Percentiles rank a stretch among this genome's conserved stretches.
Conservation (phyloP, 2,329 filamentous ascomycete species). For the Pestalotiopsis sp. region DNA sequence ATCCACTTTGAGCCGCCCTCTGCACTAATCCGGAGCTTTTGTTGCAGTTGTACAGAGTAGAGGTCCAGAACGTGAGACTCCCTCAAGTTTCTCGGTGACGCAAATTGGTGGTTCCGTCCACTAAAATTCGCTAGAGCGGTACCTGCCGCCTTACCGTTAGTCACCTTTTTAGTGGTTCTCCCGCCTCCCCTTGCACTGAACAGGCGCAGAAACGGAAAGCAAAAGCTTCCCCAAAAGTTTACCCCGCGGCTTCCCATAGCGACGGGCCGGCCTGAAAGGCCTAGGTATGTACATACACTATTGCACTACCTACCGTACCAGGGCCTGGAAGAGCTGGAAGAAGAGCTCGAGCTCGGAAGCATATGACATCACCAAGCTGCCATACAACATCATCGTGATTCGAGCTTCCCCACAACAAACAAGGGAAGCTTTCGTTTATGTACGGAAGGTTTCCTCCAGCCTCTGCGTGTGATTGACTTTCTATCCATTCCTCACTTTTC, state of each 20-base stretch:
- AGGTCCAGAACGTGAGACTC: neutral
- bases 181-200: too few species aligned
- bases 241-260: neutral
- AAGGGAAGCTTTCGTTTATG: conserved; percentile 1
- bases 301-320: too few species aligned
- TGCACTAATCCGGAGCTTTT: neutral
- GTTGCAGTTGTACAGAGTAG: neutral
- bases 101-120: neutral
- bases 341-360: conserved; percentile 1
- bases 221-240: neutral
- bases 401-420: conserved; percentile 2
- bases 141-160: neutral
- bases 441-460: neutral
- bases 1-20: neutral
- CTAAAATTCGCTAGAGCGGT: conserved; percentile 4
- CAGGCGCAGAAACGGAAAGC: neutral
- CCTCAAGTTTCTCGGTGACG: conserved; percentile 1
- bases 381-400: conserved; percentile 4
- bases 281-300: too few species aligned
- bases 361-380: conserved; percentile 10
- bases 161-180: neutral
- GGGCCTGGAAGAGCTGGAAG: neutral
- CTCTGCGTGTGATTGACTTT: neutral
- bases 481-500: neutral
- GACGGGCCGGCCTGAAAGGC: neutral